Base-by-base conservation (phyloP, 176 grass and related monocot genomes). In the Carex cristatella region DNA sequence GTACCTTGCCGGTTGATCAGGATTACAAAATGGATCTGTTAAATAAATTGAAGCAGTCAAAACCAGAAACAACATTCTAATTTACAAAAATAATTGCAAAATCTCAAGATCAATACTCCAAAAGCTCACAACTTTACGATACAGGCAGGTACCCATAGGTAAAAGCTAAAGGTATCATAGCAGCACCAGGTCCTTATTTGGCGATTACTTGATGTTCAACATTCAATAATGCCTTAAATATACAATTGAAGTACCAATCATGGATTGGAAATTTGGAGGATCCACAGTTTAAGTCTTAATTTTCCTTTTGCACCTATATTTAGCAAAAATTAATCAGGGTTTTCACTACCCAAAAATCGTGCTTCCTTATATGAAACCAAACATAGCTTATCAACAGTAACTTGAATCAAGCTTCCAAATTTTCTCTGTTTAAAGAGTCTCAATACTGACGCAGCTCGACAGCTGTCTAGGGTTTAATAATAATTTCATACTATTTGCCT, bases 1-100 rank as follows among this genome's bases (percentile, higher is more conserved):
- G 91, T 95, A 51, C 93, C 90, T 86, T 95, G 93, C 68, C 93
- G 84, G 85, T 89, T 95, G 81, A 92, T 88, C 66, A 95, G 87
- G 79, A 92, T 72, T 84, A 92, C 93, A 84, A 92, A 95, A 84
- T 91, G 88, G 69, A 95, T 95, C 87, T 95, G 81, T 42, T 38
- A 84, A 65, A 65, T 55, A 85, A 40, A 60, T 80, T 61, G 58
- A 51, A 44, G 37, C 58, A 65, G 38, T 65, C 6, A 82, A 69
- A 83, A 30, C 64, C 58, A 27, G 23, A 66, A 53, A 69, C 18
- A 6, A 49, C 33, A 35, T 83, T 9, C 6, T n/a, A 83, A 83
- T 31, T 51, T 51, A 53, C 19, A 69, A 15, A 15, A 31, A 31
- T 19, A 55, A 28, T 48, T 51, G 16, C 38, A 82, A 49, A 48